A percentile compares a stretch with the other conserved stretches of the same genome.
phyloP scores from a whole-genome alignment of 306 rosid species.

The Begonia loranthoides region DNA sequence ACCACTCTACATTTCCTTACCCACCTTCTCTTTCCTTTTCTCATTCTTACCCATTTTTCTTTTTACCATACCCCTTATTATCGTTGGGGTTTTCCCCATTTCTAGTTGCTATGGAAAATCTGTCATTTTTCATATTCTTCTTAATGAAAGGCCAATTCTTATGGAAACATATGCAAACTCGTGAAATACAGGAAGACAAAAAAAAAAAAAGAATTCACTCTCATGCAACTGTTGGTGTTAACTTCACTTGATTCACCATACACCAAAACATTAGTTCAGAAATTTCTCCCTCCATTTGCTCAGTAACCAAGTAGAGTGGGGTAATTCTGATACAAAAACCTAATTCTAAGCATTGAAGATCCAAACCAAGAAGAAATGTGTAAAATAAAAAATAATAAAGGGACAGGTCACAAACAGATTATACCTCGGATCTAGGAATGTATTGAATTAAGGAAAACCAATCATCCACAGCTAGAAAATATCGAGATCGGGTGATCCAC shows the following conservation, averaged over 20 bases:
- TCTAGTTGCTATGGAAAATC: no score
- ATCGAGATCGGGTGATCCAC: neutral
- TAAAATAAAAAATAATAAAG: neutral
- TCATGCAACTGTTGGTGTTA: neutral
- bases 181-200: no score
- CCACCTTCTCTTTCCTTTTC: conserved; percentile 9
- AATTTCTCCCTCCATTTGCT: neutral
- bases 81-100: no score
- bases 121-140: no score
- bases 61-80: no score
- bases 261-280: neutral
- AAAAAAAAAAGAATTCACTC: no score
- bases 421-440: neutral
- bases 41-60: neutral
- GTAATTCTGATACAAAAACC: neutral
- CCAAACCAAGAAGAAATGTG: neutral
- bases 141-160: no score
- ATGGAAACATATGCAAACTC: no score
- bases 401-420: neutral
- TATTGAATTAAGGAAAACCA: neutral
- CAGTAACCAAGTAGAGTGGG: neutral
- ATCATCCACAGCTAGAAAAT: neutral
- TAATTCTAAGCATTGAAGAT: neutral
- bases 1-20: conserved; percentile 28
- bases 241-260: neutral